Evolutionary conservation across 345 rosid genomes (phyloP).

Genomic region (Xanthoceras sorbifolium): DNA sequence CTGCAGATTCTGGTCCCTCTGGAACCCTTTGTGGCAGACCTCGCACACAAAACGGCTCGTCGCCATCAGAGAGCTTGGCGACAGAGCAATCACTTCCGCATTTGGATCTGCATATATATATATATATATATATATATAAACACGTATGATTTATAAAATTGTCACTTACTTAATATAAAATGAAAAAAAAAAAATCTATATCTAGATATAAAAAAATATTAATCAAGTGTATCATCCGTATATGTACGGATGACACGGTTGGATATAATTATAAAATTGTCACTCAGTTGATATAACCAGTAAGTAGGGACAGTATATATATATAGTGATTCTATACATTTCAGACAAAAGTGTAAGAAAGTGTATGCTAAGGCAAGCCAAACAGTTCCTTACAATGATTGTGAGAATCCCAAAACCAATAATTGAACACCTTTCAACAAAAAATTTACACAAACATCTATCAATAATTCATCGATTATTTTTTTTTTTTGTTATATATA

Average conservation of each 20-base stretch:
- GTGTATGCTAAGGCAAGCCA: conserved; percentile 20
- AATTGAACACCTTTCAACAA: conserved; percentile 43
- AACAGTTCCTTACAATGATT: conserved; percentile 46
- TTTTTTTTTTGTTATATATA: not conserved
- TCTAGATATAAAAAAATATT: too few species aligned
- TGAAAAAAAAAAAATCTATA: too few species aligned
- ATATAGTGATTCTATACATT: too few species aligned
- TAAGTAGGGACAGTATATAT: too few species aligned
- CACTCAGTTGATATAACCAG: too few species aligned
- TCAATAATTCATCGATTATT: conserved; percentile 39
- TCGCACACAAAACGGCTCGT: conserved; percentile 26
- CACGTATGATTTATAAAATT: too few species aligned
- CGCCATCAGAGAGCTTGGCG: conserved; percentile 27
- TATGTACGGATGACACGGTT: too few species aligned
- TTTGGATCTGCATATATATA: conserved; percentile 37
- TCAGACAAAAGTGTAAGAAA: too few species aligned
- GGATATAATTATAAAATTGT: too few species aligned
- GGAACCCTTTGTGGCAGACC: conserved; percentile 21
- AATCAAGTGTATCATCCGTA: too few species aligned
- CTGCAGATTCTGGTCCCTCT: conserved; percentile 41
- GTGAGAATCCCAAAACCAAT: conserved; percentile 45
- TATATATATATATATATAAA: too few species aligned
- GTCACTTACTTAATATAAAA: too few species aligned
- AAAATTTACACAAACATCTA: conserved; percentile 18
- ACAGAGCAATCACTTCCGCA: conserved; percentile 42